Evolutionary conservation across 148 eudicot genomes (phyloP).

Genomic region (Chenopodium formosanum): DNA sequence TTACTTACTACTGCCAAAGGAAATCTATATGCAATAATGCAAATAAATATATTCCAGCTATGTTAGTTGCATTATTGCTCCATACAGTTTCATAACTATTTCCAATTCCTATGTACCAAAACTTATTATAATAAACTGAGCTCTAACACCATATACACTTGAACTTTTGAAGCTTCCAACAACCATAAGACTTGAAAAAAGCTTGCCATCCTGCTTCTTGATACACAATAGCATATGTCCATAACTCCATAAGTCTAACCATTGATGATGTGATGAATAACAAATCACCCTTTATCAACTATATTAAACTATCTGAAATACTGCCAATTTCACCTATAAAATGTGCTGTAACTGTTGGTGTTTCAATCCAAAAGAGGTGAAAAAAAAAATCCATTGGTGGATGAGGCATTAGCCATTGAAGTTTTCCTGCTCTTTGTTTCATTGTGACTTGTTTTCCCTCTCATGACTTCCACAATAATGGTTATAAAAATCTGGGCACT

Average conservation of each 20-base stretch:
- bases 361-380: no score
- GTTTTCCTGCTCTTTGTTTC: not conserved
- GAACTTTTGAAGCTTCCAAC: not conserved
- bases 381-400: not conserved
- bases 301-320: not conserved
- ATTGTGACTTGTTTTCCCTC: not conserved
- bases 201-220: not conserved
- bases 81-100: not conserved
- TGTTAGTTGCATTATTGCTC: not conserved
- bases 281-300: not conserved
- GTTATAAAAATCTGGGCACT: not conserved
- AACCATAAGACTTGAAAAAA: not conserved
- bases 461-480: not conserved
- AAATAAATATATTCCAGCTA: not conserved
- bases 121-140: not conserved
- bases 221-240: not conserved
- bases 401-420: not conserved
- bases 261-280: no score
- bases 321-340: not conserved
- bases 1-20: not conserved
- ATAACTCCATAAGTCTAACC: no score
- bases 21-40: not conserved
- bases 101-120: not conserved
- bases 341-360: not conserved
- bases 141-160: not conserved